A percentile compares a stretch with the other conserved stretches of the same genome.
phyloP scores from a whole-genome alignment of 495 filamentous ascomycete species.

The Terfezia boudieri region DNA sequence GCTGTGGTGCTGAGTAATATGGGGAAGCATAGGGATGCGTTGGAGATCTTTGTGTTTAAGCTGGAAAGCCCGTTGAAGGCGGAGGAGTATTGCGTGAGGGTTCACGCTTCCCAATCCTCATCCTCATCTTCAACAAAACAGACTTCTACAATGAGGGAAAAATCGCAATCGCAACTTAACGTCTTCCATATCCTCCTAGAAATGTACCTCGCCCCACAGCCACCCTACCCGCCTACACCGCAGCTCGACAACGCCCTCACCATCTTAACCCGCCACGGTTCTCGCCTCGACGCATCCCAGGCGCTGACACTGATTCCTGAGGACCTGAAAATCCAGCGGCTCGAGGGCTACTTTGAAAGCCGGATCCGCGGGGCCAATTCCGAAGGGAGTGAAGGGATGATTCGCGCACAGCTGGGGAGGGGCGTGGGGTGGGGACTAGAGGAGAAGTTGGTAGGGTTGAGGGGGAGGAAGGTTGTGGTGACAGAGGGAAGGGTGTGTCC shows the following conservation, averaged over 20 bases:
- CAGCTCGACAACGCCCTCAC: conserved; percentile 61
- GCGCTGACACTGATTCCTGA: conserved; percentile 73
- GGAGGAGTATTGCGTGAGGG: conserved; percentile 46
- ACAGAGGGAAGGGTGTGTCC: conserved; percentile 72
- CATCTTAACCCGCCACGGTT: conserved; percentile 77
- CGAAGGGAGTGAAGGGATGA: conserved; percentile 48
- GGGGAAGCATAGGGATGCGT: conserved; percentile 79
- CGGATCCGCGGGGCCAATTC: conserved; percentile 74
- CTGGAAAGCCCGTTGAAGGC: conserved; percentile 69
- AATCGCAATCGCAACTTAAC: conserved; percentile 26
- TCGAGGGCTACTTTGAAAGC: conserved; percentile 80
- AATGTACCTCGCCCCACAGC: conserved; percentile 68
- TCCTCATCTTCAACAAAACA: conserved; percentile 17
- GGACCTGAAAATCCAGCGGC: conserved; percentile 46
- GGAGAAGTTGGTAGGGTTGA: conserved; percentile 38
- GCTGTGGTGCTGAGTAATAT: conserved; percentile 88
- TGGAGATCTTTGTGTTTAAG: conserved; percentile 94
- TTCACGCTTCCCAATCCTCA: neutral
- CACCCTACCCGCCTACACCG: conserved; percentile 34
- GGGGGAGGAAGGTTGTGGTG: conserved; percentile 55
- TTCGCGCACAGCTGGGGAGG: conserved; percentile 52
- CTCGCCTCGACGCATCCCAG: conserved; percentile 64
- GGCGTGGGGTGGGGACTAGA: conserved; percentile 51
- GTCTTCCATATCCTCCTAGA: conserved; percentile 83
- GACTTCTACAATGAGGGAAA: conserved; percentile 1